A percentile compares a stretch with the other conserved stretches of the same genome.
These are phyloP conservation scores for Alternaria conjuncta DNA, from an alignment of 2,329 filamentous ascomycete species.

Conservation along the genomic window DNA sequence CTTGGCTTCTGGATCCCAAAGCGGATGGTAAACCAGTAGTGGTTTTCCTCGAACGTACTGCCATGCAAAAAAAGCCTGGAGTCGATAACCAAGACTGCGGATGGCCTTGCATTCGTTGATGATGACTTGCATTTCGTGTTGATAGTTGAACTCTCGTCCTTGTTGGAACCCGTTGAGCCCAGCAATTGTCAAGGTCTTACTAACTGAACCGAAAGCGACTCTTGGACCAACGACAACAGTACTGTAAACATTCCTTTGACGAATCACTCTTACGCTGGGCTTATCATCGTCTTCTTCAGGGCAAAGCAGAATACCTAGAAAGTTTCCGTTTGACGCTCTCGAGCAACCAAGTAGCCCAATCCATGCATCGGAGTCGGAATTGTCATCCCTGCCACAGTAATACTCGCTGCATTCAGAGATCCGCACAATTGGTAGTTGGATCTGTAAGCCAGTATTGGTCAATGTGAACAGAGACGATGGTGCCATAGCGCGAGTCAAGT, in stretches of 20 bases:
- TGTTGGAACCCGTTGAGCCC: no score
- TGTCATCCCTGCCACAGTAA: neutral
- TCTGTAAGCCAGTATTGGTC: neutral
- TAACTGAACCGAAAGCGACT: neutral
- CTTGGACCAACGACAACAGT: neutral
- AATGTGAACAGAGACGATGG: neutral
- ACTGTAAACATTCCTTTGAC: neutral
- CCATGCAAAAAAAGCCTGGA: neutral
- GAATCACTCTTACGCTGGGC: no score
- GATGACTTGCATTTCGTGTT: neutral
- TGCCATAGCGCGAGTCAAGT: neutral
- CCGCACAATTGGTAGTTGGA: neutral
- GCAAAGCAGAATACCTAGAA: neutral
- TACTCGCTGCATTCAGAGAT: neutral
- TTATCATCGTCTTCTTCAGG: rapidly evolving
- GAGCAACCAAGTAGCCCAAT: conserved; percentile 1
- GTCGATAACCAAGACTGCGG: neutral
- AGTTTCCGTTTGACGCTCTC: neutral
- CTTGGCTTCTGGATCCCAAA: neutral
- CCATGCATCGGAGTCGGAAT: no score
- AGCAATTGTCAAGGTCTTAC: neutral
- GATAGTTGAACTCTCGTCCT: rapidly evolving
- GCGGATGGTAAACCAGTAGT: neutral
- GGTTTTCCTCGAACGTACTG: neutral
- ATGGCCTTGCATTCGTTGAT: neutral